phyloP scores from a whole-genome alignment of 2,329 filamentous ascomycete species.

The Sporothrix luriei region DNA sequence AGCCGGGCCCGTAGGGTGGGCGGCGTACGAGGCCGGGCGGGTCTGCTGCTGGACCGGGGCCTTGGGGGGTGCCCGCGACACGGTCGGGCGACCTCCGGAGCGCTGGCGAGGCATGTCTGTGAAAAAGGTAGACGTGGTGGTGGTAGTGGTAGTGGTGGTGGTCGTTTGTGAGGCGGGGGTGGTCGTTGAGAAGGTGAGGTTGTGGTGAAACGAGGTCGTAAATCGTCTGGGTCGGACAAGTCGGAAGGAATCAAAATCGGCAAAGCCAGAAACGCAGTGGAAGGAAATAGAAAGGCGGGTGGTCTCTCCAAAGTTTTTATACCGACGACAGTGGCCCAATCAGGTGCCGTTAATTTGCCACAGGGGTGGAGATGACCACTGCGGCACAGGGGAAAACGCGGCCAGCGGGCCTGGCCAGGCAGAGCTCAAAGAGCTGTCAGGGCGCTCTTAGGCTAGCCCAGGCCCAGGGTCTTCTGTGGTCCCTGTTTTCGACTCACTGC shows the following conservation, averaged over 20 bases:
- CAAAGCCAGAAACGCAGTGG: background rate
- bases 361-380: conserved; percentile 21
- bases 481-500: no score
- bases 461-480: conserved; percentile 2
- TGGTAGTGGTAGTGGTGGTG: background rate
- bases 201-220: background rate
- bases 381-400: conserved; percentile 20
- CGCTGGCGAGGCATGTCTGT: conserved; percentile 73
- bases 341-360: conserved; percentile 35
- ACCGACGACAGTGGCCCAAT: conserved; percentile 35
- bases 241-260: background rate
- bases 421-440: no score
- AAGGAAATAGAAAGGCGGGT: conserved; percentile 13
- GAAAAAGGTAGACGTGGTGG: conserved; percentile 26
- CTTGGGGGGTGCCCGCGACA: conserved; percentile 63
- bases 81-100: conserved; percentile 64
- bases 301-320: conserved; percentile 29
- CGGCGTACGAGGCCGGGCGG: conserved; percentile 70
- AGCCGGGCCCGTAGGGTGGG: conserved; percentile 44
- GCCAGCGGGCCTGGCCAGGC: background rate
- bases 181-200: background rate
- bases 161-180: background rate
- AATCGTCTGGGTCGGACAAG: background rate
- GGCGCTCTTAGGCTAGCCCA: background rate
- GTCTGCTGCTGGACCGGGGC: conserved; percentile 57